phyloP scores from a whole-genome alignment of 495 filamentous ascomycete genomes.

The Letharia lupina region DNA sequence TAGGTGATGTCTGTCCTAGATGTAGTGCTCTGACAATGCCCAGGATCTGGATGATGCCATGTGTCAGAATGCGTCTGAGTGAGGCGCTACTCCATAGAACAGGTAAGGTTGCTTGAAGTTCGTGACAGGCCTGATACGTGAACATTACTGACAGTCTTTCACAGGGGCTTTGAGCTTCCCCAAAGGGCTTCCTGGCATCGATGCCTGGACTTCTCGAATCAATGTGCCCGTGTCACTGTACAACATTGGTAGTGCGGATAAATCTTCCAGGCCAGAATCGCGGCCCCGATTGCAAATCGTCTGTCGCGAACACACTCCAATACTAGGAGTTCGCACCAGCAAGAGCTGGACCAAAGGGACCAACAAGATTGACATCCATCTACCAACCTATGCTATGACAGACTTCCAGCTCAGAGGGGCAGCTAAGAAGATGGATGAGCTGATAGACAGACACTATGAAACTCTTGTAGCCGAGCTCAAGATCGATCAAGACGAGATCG shows the following conservation, averaged over 20 bases:
- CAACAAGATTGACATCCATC: neutral
- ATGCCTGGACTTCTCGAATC: neutral
- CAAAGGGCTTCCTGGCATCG: neutral
- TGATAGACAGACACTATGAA: neutral
- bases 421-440: neutral
- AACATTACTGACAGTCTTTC: neutral
- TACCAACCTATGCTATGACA: slow-evolving; percentile 1
- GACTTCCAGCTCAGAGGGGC: neutral
- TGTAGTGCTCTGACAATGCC: neutral
- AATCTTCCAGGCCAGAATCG: neutral
- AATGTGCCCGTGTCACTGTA: neutral
- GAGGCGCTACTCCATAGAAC: slow-evolving; percentile 1
- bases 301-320: neutral
- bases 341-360: neutral
- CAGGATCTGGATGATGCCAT: neutral
- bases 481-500: neutral
- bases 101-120: neutral
- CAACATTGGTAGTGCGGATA: neutral
- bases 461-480: neutral
- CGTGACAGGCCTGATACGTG: no score
- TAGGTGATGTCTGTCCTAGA: neutral
- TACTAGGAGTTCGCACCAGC: neutral
- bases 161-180: slow-evolving; percentile 6
- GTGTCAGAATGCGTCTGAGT: neutral
- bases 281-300: neutral